Conservation (phyloP, 176 grass and related monocot genomes). For the Oryza rufipogon region DNA sequence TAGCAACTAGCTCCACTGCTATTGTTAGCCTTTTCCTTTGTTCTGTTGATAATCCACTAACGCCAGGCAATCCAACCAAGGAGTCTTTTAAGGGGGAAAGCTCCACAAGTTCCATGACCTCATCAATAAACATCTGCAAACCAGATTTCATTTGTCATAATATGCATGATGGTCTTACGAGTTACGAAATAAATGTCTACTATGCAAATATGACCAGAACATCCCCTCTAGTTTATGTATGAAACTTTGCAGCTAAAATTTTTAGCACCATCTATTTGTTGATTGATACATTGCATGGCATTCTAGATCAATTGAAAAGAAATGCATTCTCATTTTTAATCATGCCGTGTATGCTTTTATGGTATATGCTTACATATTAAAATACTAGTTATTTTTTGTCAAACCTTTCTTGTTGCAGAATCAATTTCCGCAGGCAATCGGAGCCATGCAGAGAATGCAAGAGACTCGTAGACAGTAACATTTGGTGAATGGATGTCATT, state of each 20-base stretch:
- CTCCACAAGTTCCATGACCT: background rate
- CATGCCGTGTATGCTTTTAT: background rate
- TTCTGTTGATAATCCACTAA: background rate
- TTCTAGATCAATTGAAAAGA: background rate
- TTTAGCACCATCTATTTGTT: background rate
- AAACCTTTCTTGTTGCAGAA: constrained; percentile 38
- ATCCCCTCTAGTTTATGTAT: background rate
- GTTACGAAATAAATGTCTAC: background rate
- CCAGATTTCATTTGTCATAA: background rate
- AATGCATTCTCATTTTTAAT: background rate
- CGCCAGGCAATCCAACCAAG: background rate
- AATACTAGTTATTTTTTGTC: background rate
- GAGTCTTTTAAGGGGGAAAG: background rate
- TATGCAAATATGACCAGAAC: background rate
- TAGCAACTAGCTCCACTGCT: background rate
- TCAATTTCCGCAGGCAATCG: constrained; percentile 53
- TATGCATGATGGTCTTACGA: background rate
- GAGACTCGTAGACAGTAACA: constrained; percentile 59
- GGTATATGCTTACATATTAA: background rate
- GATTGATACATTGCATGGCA: background rate
- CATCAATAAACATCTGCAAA: constrained; percentile 1
- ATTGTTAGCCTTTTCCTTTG: background rate
- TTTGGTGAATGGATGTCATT: constrained; percentile 66
- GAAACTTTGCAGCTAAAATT: background rate
- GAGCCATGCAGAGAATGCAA: constrained; percentile 64